Percentiles rank a stretch among this genome's conserved stretches.
phyloP scores from a whole-genome alignment of 208 protist genomes.

The Plasmodiophora brassicae region DNA sequence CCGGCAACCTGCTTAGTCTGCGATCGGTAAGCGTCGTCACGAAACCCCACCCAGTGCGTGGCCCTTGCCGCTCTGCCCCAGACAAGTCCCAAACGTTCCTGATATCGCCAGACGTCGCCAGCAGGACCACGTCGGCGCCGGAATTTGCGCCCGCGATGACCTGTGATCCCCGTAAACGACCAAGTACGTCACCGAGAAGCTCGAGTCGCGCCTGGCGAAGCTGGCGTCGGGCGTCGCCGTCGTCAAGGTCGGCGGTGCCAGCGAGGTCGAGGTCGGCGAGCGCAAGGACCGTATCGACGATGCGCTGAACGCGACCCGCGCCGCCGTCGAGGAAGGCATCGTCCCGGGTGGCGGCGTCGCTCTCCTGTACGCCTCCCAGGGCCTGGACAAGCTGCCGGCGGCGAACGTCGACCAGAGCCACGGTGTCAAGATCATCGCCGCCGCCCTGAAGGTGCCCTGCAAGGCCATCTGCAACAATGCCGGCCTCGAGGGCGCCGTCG shows the following conservation, averaged over 20 bases:
- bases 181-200: slow-evolving; percentile 93
- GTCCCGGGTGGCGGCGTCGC: slow-evolving; percentile 93
- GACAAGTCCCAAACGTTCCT: no score
- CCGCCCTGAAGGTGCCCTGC: slow-evolving; percentile 67
- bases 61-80: no score
- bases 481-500: slow-evolving; percentile 89
- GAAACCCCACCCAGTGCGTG: no score
- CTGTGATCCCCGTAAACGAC: no score
- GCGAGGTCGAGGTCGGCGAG: slow-evolving; percentile 97
- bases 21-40: no score
- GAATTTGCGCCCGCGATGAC: no score
- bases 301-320: slow-evolving; percentile 96
- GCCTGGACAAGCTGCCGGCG: slow-evolving; percentile 68
- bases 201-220: slow-evolving; percentile 94
- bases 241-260: slow-evolving; percentile 80
- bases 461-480: slow-evolving; percentile 89
- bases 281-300: slow-evolving; percentile 98
- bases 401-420: slow-evolving; percentile 84
- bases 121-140: no score
- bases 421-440: slow-evolving; percentile 87
- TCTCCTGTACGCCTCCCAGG: slow-evolving; percentile 80
- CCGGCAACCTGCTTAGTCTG: no score
- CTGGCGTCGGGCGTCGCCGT: slow-evolving; percentile 83
- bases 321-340: slow-evolving; percentile 97
- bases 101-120: no score